Percentiles rank a stretch among this genome's conserved stretches.
These are phyloP conservation scores for Alternaria ethzedia DNA, from an alignment of 2,329 filamentous ascomycete species.

Conservation along the genomic window DNA sequence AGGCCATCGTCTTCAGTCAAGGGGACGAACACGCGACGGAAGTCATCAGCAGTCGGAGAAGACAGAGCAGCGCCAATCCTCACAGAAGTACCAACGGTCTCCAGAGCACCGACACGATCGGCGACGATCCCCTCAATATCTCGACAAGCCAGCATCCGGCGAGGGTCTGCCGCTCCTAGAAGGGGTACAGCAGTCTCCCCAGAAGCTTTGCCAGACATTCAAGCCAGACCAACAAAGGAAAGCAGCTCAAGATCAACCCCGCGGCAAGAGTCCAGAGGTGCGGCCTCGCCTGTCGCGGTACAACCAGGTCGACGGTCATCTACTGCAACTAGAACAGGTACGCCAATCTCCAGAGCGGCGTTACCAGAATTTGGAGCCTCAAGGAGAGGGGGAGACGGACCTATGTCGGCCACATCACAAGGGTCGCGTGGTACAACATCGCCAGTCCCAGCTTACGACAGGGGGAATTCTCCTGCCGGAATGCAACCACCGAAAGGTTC, in stretches of 20 bases:
- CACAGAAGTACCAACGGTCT: not conserved
- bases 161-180: not conserved
- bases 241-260: not conserved
- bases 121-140: not conserved
- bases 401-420: not conserved
- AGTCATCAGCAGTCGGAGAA: constrained; percentile 1
- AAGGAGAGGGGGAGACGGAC: not conserved
- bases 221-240: not conserved
- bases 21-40: constrained; percentile 4
- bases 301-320: not conserved
- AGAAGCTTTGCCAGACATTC: not conserved
- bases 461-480: too few relatives aligned
- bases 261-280: not conserved
- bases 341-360: not conserved
- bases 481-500: not conserved
- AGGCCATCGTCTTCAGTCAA: constrained; percentile 13
- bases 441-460: not conserved
- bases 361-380: not conserved
- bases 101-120: constrained; percentile 1
- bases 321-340: not conserved
- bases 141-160: not conserved
- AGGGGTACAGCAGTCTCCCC: not conserved
- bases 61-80: not conserved
- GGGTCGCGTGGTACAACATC: not conserved
- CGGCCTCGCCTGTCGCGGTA: not conserved